Evolutionary conservation across 768 basidiomycete genomes (phyloP).

Genomic region (Holtermanniella nyarrowii): DNA sequence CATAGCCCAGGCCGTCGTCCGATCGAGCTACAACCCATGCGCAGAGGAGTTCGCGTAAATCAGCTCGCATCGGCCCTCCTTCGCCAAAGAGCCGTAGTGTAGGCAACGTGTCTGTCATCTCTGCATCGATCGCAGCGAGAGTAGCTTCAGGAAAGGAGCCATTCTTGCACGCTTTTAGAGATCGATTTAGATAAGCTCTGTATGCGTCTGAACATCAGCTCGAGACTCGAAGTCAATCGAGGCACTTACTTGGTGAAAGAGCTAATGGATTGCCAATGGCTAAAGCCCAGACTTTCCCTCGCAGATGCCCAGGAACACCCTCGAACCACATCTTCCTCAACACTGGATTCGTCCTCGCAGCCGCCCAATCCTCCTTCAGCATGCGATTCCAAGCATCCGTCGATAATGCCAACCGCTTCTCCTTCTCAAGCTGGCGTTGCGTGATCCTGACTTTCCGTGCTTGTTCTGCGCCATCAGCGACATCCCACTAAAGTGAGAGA

Average conservation of each 20-base stretch:
- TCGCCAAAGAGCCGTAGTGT: slow-evolving; percentile 24
- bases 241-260: slow-evolving; percentile 27
- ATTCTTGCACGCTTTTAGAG: slow-evolving; percentile 20
- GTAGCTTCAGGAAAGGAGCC: slow-evolving; percentile 32
- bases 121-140: slow-evolving; percentile 26
- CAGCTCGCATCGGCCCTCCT: slow-evolving; percentile 32
- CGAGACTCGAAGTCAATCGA: background rate
- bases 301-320: slow-evolving; percentile 33
- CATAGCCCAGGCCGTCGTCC: slow-evolving; percentile 38
- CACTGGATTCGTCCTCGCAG: slow-evolving; percentile 16
- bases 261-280: slow-evolving; percentile 38
- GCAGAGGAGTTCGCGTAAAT: slow-evolving; percentile 30
- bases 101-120: slow-evolving; percentile 26
- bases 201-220: slow-evolving; percentile 21
- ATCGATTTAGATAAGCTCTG: slow-evolving; percentile 22
- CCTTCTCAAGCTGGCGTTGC: slow-evolving; percentile 18
- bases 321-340: slow-evolving; percentile 35
- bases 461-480: background rate
- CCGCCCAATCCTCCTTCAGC: slow-evolving; percentile 19
- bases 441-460: slow-evolving; percentile 12
- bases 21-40: slow-evolving; percentile 39
- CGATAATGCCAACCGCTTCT: slow-evolving; percentile 20
- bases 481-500: background rate
- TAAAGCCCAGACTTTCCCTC: slow-evolving; percentile 35
- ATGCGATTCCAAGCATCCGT: slow-evolving; percentile 32